These are phyloP conservation scores for Clavispora vitiphila DNA, from an alignment of 805 yeast species.

Conservation along the genomic window DNA sequence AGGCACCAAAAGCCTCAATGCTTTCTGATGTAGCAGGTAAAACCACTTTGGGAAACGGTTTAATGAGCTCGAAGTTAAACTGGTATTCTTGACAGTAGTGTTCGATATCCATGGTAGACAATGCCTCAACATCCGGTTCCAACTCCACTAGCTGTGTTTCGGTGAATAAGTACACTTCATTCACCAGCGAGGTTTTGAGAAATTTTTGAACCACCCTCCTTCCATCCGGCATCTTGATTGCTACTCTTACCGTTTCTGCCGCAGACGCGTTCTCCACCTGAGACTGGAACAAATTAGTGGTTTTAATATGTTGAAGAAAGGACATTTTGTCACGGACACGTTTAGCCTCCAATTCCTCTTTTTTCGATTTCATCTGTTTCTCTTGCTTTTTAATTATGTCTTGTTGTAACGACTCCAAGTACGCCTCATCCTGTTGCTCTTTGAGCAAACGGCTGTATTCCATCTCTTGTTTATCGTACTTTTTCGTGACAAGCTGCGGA, in stretches of 20 bases:
- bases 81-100: conserved; percentile 23
- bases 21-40: conserved; percentile 8
- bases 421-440: conserved; percentile 41
- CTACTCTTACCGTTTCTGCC: conserved; percentile 29
- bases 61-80: conserved; percentile 35
- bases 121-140: conserved; percentile 13
- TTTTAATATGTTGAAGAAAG: conserved; percentile 16
- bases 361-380: conserved; percentile 23
- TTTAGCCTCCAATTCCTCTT: conserved; percentile 6
- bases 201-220: conserved; percentile 44
- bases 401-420: conserved; percentile 35
- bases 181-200: conserved; percentile 30
- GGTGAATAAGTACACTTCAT: conserved; percentile 47
- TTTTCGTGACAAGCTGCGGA: conserved; percentile 35
- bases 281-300: conserved; percentile 11
- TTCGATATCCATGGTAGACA: conserved; percentile 4
- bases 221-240: conserved; percentile 54
- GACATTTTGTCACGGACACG: conserved; percentile 11
- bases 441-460: conserved; percentile 35
- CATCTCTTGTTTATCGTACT: conserved; percentile 37
- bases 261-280: conserved; percentile 4
- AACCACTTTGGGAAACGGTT: conserved; percentile 37
- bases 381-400: conserved; percentile 53
- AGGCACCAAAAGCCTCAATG: conserved; percentile 17
- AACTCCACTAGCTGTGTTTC: conserved; percentile 32